Conservation (phyloP, 352 stramenopile species). For the Aphanomyces invadans region DNA sequence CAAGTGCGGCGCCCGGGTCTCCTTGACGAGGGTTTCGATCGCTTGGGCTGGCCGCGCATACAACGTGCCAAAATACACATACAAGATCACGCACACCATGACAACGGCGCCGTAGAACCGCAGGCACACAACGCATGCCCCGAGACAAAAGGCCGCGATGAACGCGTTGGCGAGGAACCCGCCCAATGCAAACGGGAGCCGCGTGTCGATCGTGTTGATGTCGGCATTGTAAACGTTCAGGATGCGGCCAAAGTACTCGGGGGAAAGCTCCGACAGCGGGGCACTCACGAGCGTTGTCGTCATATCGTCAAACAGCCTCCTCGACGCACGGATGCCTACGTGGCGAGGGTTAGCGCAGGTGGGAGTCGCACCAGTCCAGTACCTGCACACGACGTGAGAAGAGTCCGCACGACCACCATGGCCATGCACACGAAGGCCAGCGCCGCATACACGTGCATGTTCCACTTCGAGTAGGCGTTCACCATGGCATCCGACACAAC, state of each 20-base stretch:
- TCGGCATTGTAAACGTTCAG: constrained; percentile 1
- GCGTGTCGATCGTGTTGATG: constrained; percentile 5
- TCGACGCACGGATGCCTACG: not conserved
- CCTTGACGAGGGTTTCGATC: constrained; percentile 76
- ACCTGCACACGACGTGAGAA: constrained; percentile 9
- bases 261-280: not conserved
- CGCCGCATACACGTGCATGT: constrained; percentile 15
- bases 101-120: constrained; percentile 14
- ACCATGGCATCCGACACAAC: not conserved
- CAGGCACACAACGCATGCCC: not conserved
- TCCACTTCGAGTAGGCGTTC: not conserved
- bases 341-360: no score
- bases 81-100: constrained; percentile 25
- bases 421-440: not conserved
- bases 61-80: constrained; percentile 70
- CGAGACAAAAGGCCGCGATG: constrained; percentile 2
- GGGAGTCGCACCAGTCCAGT: not conserved
- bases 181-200: not conserved
- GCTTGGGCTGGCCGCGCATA: constrained; percentile 46
- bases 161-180: constrained; percentile 11
- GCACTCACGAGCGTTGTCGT: not conserved
- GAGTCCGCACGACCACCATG: constrained; percentile 18
- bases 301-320: not conserved
- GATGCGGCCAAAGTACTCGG: not conserved
- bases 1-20: not conserved